Evolutionary conservation across 805 yeast species (phyloP).

Genomic region (Yarrowia osloensis): DNA sequence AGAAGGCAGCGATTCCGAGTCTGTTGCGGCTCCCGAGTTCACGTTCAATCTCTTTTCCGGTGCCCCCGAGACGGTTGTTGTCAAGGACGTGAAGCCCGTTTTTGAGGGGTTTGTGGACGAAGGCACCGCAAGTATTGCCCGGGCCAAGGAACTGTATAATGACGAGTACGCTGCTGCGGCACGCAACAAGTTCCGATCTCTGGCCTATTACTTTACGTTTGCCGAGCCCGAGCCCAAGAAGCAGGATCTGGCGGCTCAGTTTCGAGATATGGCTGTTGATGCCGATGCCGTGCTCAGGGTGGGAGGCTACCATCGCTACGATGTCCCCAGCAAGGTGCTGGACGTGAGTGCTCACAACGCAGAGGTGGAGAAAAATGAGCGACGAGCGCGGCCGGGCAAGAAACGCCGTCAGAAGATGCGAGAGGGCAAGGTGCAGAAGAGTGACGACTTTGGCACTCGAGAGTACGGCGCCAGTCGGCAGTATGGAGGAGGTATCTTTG

Average conservation of each 20-base stretch:
- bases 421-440: slow-evolving; percentile 13
- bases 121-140: not conserved
- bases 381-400: slow-evolving; percentile 21
- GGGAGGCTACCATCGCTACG: slow-evolving; percentile 8
- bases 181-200: slow-evolving; percentile 16
- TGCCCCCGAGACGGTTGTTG: slow-evolving; percentile 6
- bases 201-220: slow-evolving; percentile 24
- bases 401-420: slow-evolving; percentile 14
- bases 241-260: slow-evolving; percentile 12
- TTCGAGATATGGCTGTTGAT: slow-evolving; percentile 9
- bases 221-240: slow-evolving; percentile 22
- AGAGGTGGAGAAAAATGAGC: not conserved
- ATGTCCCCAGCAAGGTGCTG: slow-evolving; percentile 23
- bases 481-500: slow-evolving; percentile 16
- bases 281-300: not conserved
- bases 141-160: not conserved
- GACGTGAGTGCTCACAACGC: slow-evolving; percentile 12
- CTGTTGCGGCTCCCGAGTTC: not conserved
- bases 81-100: not conserved
- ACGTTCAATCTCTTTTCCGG: slow-evolving; percentile 24
- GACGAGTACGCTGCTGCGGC: slow-evolving; percentile 21
- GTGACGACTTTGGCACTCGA: slow-evolving; percentile 4
- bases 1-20: not conserved
- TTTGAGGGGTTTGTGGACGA: not conserved
- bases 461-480: slow-evolving; percentile 23